Base-by-base conservation (phyloP, 176 grass and related monocot species). In the Phyllostachys edulis region DNA sequence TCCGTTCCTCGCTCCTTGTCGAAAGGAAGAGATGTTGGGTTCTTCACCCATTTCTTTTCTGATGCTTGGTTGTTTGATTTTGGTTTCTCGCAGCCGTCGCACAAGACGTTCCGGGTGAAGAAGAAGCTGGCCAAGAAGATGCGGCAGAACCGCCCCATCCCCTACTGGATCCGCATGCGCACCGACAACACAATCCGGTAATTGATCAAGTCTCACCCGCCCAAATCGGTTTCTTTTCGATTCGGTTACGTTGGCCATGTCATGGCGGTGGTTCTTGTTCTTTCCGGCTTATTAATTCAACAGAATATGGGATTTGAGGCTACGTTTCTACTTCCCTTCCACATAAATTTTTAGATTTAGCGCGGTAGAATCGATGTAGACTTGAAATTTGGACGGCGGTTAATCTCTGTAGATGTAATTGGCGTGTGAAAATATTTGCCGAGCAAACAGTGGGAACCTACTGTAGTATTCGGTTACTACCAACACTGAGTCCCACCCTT, bases 131-230 rank as follows among this genome's bases (percentile, higher is more conserved):
- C 91, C 50, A 94, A 94, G 92, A 97, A 94, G 89, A 83, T 87
- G 94, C 87, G 94, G 79, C 94, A 97, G 92, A 97, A 97, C 83
- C 94, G 94, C 71, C 94, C 94, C 65, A 97, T 97, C 79, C 94
- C 94, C 75, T 85, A 94, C 92, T 97, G 94, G 94, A 97, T 97
- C 76, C 92, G 94, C 92, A 97, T 94, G 94, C 75, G 94, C 74
- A 97, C 94, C 67, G 89, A 97, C 63, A 97, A 94, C 79, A 97
- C 92, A 82, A 97, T 94, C 89, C 92, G 91, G 94, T 97, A 7
- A 76, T 10, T 64, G 0, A 50, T 46, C 45, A 8, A 4, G 37
- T 67, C 6, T 10, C 7, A 12, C 7, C 65, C 17, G 1, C 16
- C 36, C 7, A 20, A 13, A 39, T 39, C 34, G 36, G 2, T 4